Evolutionary conservation across 352 stramenopile genomes (phyloP).

Genomic region (Phytophthora brassicae): DNA sequence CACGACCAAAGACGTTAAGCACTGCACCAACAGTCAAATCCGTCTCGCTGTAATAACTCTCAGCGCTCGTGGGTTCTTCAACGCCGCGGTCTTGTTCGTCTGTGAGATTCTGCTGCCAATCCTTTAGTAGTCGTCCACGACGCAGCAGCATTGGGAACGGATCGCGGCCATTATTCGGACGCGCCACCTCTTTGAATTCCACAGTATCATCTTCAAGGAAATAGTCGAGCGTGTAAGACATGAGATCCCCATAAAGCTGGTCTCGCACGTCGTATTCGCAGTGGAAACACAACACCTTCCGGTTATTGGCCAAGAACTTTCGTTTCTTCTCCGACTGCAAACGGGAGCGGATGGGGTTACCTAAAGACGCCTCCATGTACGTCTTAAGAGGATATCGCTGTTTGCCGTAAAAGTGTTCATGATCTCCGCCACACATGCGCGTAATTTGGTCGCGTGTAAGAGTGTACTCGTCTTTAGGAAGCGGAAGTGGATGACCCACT

Average conservation of each 20-base stretch:
- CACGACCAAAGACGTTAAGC: conserved; percentile 67
- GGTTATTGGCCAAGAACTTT: conserved; percentile 86
- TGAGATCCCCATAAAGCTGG: conserved; percentile 81
- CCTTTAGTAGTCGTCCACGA: conserved; percentile 61
- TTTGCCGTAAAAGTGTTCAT: conserved; percentile 77
- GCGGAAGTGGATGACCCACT: conserved; percentile 45
- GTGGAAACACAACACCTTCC: conserved; percentile 85
- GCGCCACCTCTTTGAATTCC: conserved; percentile 86
- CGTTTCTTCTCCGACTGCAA: conserved; percentile 80
- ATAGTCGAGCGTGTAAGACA: conserved; percentile 80
- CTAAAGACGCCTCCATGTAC: conserved; percentile 84
- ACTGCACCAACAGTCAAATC: conserved; percentile 67
- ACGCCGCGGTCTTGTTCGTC: conserved; percentile 79
- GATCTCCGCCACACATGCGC: conserved; percentile 67
- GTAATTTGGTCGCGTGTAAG: conserved; percentile 77
- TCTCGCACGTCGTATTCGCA: conserved; percentile 84
- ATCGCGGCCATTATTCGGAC: conserved; percentile 79
- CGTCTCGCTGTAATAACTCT: conserved; percentile 75
- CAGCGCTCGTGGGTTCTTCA: conserved; percentile 59
- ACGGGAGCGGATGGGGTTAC: conserved; percentile 66
- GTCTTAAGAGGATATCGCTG: conserved; percentile 78
- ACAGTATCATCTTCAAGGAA: conserved; percentile 90
- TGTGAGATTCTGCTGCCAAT: conserved; percentile 62
- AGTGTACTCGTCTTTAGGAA: conserved; percentile 86
- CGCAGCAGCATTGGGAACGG: conserved; percentile 78